phyloP scores from a whole-genome alignment of 345 rosid species.

The Populus euphratica region DNA sequence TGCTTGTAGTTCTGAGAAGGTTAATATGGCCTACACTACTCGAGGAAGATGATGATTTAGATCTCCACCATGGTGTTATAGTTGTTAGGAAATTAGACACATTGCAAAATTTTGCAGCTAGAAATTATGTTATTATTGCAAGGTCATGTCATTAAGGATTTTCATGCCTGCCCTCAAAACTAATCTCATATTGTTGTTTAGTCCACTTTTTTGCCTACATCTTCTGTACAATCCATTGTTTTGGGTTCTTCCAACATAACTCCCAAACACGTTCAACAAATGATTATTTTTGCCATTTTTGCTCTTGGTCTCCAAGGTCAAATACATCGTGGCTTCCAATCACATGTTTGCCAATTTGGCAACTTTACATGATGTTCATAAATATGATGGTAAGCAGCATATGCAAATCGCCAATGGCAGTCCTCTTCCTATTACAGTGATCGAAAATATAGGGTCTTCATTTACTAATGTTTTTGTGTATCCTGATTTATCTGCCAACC shows the following conservation, averaged over 20 bases:
- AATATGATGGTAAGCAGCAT: background rate
- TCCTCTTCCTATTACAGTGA: background rate
- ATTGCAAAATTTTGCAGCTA: too few relatives aligned
- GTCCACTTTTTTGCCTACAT: background rate
- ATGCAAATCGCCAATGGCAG: background rate
- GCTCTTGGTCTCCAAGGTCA: background rate
- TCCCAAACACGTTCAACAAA: background rate
- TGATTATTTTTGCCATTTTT: background rate
- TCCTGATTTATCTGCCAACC: background rate
- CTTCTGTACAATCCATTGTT: background rate
- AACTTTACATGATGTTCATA: background rate
- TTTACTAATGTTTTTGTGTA: background rate
- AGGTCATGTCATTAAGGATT: too few relatives aligned
- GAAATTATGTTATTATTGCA: too few relatives aligned
- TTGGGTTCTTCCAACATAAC: too few relatives aligned
- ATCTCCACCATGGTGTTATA: background rate
- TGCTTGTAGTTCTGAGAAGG: background rate
- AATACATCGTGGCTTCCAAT: background rate
- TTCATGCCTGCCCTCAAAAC: too few relatives aligned
- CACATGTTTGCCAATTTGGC: too few relatives aligned
- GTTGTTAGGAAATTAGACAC: background rate
- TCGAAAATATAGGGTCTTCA: background rate
- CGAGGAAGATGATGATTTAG: background rate
- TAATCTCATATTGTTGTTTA: background rate
- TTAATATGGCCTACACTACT: background rate